Evolutionary conservation across 2,329 filamentous ascomycete genomes (phyloP).

Genomic region (Rhynchosporium secalis): DNA sequence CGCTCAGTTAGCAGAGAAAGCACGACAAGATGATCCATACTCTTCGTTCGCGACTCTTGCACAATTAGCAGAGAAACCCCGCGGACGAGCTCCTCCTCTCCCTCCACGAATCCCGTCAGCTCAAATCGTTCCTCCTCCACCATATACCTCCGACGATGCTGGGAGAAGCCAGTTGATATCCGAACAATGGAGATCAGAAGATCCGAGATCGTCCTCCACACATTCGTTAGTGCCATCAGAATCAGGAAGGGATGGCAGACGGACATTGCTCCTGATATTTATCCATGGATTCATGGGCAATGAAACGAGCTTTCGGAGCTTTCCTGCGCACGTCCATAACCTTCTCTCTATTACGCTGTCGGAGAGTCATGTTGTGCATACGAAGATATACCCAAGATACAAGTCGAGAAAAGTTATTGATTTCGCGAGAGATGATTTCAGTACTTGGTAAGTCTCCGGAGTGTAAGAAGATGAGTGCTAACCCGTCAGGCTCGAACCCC

Average conservation of each 20-base stretch:
- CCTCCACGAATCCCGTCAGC: conserved; percentile 32
- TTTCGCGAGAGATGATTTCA: conserved; percentile 79
- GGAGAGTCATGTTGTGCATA: conserved; percentile 78
- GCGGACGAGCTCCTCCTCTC: conserved; percentile 32
- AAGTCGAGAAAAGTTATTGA: conserved; percentile 72
- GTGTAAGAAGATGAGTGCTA: conserved; percentile 20
- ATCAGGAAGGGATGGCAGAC: conserved; percentile 41
- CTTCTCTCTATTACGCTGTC: conserved; percentile 65
- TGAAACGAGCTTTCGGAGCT: conserved; percentile 82
- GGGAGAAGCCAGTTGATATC: conserved; percentile 36
- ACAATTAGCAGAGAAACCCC: conserved; percentile 25
- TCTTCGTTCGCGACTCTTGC: conserved; percentile 22
- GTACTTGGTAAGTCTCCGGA: conserved; percentile 58
- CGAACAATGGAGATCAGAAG: conserved; percentile 39
- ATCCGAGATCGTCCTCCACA: conserved; percentile 40
- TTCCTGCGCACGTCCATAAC: conserved; percentile 83
- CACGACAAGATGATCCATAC: conserved; percentile 2
- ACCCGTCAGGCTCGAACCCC: conserved; percentile 64
- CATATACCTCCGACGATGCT: conserved; percentile 35
- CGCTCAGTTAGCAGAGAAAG: conserved; percentile 32
- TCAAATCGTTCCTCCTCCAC: conserved; percentile 31
- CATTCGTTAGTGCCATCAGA: conserved; percentile 39
- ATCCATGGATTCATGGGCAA: conserved; percentile 91
- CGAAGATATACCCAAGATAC: conserved; percentile 82
- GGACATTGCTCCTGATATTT: conserved; percentile 72